Base-by-base conservation (phyloP, 2,329 filamentous ascomycete genomes). In the Coniella lustricola region DNA sequence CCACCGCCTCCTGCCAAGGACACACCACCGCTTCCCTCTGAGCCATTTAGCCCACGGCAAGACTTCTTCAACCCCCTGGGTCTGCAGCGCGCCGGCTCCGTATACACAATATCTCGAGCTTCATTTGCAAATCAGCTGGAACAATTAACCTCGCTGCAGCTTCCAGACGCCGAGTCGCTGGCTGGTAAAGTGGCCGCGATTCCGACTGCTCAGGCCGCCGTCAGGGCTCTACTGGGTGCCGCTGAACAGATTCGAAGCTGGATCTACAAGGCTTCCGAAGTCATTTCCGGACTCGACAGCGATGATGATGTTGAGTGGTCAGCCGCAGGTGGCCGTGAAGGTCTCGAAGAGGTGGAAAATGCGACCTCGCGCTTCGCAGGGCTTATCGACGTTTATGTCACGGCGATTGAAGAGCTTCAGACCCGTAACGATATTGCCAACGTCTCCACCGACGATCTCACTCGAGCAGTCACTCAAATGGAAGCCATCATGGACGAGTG, bases 231-330 rank as follows among this genome's bases (percentile, higher is more conserved):
- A 47, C 85, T 88, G 55, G 86, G 87, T 56, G 89, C 91, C 10
- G 89, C 90, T 4, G 88, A 94, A 53, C 90, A 97, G 66, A 97
- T 98, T 56, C 79, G 85, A 54, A 84, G 85, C 60, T 98, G 93
- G 93, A 95, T 96, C 61, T 79, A 79, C 55, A 96, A 96, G 65
- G 91, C 91, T 0, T 85, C 85, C 0, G 89, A 95, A 59, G 90
- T 97, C 29, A 82, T 98, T 46, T 79, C 80, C 47, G 90, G 90
- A 4, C 72, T 98, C 36, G 90, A 97, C 64, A 90, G 90, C 46
- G 91, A 97, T 54, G 93, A 97, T 64, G 93, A 98, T 62, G 90
- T 97, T 14, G 91, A 97, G 65, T 98, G 93, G 93, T 90, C 93
- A 2, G 91, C 90, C 2, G 81, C 81, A 7, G 93, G 89, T 45